Evolutionary conservation across 495 filamentous ascomycete genomes (phyloP).

Genomic region (Penicillium lividum): DNA sequence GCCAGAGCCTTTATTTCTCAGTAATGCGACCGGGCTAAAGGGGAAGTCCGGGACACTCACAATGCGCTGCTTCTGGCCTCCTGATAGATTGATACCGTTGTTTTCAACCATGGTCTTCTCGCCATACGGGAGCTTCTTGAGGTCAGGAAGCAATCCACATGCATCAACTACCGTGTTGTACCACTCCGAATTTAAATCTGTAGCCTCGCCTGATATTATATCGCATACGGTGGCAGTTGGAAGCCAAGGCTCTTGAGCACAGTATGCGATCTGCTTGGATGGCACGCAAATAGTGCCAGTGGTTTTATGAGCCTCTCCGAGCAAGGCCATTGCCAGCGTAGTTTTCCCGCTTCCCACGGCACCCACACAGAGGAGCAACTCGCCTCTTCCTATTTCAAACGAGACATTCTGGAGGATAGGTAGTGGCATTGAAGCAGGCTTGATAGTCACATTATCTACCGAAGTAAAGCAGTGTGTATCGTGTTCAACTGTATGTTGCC

Average conservation of each 20-base stretch:
- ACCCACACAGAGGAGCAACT: conserved; percentile 45
- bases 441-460: not conserved
- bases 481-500: not conserved
- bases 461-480: not conserved
- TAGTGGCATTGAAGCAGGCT: not conserved
- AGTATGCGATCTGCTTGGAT: conserved; percentile 37
- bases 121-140: conserved; percentile 42
- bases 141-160: conserved; percentile 49
- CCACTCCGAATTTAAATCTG: conserved; percentile 31
- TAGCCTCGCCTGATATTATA: conserved; percentile 29
- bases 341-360: conserved; percentile 53
- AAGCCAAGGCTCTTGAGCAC: conserved; percentile 43
- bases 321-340: conserved; percentile 38
- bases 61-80: conserved; percentile 56
- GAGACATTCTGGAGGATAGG: not conserved
- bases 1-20: conserved; percentile 34
- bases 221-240: conserved; percentile 41
- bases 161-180: conserved; percentile 49
- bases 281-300: conserved; percentile 26
- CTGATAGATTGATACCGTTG: conserved; percentile 54
- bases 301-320: conserved; percentile 44
- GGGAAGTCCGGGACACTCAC: conserved; percentile 13
- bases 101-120: conserved; percentile 52
- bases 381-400: conserved; percentile 29
- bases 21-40: not conserved